phyloP scores from a whole-genome alignment of 257 asterid species.

The Mitragyna speciosa region DNA sequence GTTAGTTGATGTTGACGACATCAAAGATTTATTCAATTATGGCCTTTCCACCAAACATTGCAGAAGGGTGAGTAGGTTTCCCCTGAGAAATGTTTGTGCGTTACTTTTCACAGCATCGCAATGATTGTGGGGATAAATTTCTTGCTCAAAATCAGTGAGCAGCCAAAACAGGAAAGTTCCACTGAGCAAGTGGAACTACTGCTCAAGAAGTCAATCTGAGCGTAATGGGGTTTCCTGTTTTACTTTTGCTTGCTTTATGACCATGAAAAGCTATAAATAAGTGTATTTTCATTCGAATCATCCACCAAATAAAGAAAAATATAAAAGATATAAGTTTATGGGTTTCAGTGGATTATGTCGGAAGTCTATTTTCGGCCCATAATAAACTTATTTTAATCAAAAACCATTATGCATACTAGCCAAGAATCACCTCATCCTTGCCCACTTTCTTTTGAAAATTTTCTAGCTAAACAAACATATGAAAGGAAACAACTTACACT shows the following conservation, averaged over 20 bases:
- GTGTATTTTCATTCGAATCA: neutral
- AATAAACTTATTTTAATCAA: neutral
- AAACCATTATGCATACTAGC: neutral
- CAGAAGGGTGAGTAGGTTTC: conserved; percentile 32
- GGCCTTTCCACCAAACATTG: conserved; percentile 29
- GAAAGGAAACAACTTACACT: neutral
- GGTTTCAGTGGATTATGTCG: conserved; percentile 21
- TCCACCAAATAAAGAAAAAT: neutral
- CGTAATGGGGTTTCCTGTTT: conserved; percentile 47
- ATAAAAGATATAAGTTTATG: conserved; percentile 8
- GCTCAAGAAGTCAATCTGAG: conserved; percentile 38
- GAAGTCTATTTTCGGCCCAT: neutral
- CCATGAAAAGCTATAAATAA: conserved; percentile 3
- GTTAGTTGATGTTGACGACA: neutral
- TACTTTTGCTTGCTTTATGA: conserved; percentile 24
- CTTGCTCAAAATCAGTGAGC: neutral
- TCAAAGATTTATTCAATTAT: conserved; percentile 10
- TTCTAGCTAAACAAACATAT: neutral
- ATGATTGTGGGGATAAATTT: neutral
- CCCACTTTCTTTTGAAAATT: neutral
- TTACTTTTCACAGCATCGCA: neutral
- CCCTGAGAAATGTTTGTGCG: neutral
- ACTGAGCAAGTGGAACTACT: conserved; percentile 49
- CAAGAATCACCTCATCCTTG: neutral
- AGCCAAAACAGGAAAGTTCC: conserved; percentile 62